Conservation (phyloP, 1,284 basidiomycete genomes). For the Somion occarium region DNA sequence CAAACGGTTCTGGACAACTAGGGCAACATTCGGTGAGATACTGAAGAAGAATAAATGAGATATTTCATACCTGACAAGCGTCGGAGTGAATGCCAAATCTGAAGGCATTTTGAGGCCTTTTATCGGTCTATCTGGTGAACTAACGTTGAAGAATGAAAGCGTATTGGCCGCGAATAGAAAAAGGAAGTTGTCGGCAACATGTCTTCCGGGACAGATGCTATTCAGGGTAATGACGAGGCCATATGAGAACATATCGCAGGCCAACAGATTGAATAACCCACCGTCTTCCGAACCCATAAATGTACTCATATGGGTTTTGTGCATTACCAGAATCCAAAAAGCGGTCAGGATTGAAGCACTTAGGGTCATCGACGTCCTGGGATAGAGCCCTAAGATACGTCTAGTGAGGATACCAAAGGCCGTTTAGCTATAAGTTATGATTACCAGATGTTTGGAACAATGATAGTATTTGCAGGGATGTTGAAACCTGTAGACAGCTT, state of each 20-base stretch:
- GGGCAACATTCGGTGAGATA: too few species aligned
- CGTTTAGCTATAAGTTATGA: background rate
- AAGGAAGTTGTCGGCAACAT: background rate
- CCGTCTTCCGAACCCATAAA: slow-evolving; percentile 28
- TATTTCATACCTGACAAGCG: background rate
- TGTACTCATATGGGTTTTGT: slow-evolving; percentile 18
- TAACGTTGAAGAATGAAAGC: background rate
- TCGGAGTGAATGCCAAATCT: background rate
- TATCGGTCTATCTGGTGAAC: background rate
- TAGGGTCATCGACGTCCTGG: slow-evolving; percentile 2
- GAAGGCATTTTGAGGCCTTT: background rate
- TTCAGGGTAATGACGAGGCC: too few species aligned
- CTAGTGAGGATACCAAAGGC: background rate
- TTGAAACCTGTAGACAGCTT: slow-evolving; percentile 2
- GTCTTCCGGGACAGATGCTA: background rate
- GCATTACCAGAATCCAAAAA: slow-evolving; percentile 13
- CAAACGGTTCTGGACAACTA: background rate
- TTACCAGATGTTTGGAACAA: slow-evolving; percentile 5
- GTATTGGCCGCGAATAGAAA: background rate
- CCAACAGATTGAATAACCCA: slow-evolving; percentile 9
- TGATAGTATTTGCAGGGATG: slow-evolving; percentile 2
- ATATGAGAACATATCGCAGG: too few species aligned
- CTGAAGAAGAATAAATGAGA: too few species aligned
- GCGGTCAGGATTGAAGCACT: slow-evolving; percentile 15
- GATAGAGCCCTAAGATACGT: slow-evolving; percentile 2